A percentile compares a stretch with the other conserved stretches of the same genome.
Conservation (phyloP, 2,329 filamentous ascomycete species). For the Hymenoscyphus fructigenus region DNA sequence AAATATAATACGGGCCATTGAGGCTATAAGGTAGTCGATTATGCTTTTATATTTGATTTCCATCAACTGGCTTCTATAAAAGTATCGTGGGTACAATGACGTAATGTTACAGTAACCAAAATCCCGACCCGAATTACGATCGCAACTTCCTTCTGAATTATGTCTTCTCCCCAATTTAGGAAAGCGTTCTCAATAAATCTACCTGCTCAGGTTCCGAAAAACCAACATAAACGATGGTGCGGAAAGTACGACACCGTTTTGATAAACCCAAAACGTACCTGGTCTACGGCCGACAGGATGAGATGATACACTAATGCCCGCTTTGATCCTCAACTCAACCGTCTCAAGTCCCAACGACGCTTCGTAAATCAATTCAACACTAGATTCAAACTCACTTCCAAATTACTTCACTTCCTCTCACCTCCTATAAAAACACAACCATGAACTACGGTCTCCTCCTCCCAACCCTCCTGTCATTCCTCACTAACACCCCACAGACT, state of each 20-base stretch:
- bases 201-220: too few relatives aligned
- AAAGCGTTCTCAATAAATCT: too few relatives aligned
- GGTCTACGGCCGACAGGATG: slow-evolving; percentile 20
- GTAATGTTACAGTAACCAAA: too few relatives aligned
- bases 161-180: not conserved
- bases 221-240: too few relatives aligned
- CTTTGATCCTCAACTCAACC: not conserved
- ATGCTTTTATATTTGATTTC: not conserved
- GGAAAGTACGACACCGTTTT: not conserved
- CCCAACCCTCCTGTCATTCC: not conserved
- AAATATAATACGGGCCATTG: too few relatives aligned
- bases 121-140: not conserved
- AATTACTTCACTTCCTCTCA: not conserved
- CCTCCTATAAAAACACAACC: slow-evolving; percentile 8
- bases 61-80: not conserved
- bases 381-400: not conserved
- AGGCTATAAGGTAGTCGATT: too few relatives aligned
- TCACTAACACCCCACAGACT: slow-evolving; percentile 41
- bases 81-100: not conserved
- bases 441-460: slow-evolving; percentile 32
- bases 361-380: not conserved
- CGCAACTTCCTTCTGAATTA: not conserved
- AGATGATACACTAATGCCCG: slow-evolving; percentile 25
- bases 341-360: not conserved
- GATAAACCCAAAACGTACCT: not conserved